Evolutionary conservation across 2,329 filamentous ascomycete genomes (phyloP).

Genomic region (Aspergillus persii): DNA sequence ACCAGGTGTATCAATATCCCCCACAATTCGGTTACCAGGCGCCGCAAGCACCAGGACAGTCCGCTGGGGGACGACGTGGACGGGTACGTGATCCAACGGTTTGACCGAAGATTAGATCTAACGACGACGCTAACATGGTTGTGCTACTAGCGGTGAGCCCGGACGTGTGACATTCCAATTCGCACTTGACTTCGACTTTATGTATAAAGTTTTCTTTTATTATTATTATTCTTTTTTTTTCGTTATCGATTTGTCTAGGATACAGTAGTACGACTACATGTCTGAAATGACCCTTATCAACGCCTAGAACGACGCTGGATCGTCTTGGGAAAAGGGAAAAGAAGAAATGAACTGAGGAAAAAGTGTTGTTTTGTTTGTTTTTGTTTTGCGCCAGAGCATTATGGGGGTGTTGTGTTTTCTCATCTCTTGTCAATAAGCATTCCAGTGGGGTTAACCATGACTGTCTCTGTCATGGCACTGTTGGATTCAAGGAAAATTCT

Average conservation of each 20-base stretch:
- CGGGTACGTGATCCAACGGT: constrained; percentile 45
- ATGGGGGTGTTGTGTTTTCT: constrained; percentile 13
- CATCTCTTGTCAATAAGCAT: constrained; percentile 12
- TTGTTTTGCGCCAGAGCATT: constrained; percentile 14
- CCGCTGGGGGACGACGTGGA: constrained; percentile 52
- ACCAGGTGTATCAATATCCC: constrained; percentile 54
- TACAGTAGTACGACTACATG: constrained; percentile 33
- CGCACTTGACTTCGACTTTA: constrained; percentile 29
- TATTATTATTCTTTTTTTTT: constrained; percentile 10
- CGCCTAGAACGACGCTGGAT: constrained; percentile 41
- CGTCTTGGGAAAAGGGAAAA: constrained; percentile 33
- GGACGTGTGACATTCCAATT: constrained; percentile 28
- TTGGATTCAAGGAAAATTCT: constrained; percentile 19
- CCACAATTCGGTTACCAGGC: constrained; percentile 50
- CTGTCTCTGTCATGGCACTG: constrained; percentile 1
- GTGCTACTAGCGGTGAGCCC: constrained; percentile 29
- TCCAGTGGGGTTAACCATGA: constrained; percentile 6
- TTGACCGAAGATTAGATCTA: background rate
- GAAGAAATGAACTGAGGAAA: constrained; percentile 23
- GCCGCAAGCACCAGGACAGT: constrained; percentile 44
- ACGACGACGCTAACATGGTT: constrained; percentile 15
- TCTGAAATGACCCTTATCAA: constrained; percentile 29
- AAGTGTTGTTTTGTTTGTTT: constrained; percentile 19
- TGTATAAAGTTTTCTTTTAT: constrained; percentile 37
- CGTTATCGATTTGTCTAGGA: constrained; percentile 26